These are phyloP conservation scores for Stygiomarasmius scandens DNA, from an alignment of 1,284 basidiomycete species.

Conservation along the genomic window DNA sequence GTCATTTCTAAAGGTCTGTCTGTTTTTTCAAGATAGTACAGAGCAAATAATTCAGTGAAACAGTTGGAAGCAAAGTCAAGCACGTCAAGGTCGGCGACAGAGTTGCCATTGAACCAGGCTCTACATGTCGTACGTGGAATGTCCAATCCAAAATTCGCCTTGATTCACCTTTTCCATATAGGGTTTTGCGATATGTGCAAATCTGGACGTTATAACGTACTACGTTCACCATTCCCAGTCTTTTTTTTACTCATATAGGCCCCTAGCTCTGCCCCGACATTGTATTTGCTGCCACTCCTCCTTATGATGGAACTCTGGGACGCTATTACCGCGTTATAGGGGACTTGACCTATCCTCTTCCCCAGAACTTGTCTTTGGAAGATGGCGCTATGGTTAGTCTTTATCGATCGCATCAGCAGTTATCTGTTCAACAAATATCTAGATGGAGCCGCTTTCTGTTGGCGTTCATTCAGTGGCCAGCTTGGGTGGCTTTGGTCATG, in stretches of 20 bases:
- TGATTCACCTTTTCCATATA: slow-evolving; percentile 19
- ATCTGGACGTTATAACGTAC: slow-evolving; percentile 79
- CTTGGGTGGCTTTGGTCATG: slow-evolving; percentile 73
- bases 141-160: neutral
- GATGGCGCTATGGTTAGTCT: slow-evolving; percentile 78
- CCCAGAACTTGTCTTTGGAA: slow-evolving; percentile 74
- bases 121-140: slow-evolving; percentile 62
- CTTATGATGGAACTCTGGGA: slow-evolving; percentile 84
- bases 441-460: slow-evolving; percentile 95
- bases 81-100: slow-evolving; percentile 81
- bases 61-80: slow-evolving; percentile 74
- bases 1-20: slow-evolving; percentile 52
- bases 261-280: slow-evolving; percentile 75
- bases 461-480: slow-evolving; percentile 87
- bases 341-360: slow-evolving; percentile 76
- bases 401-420: neutral
- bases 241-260: slow-evolving; percentile 10
- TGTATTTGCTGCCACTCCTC: slow-evolving; percentile 87
- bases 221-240: slow-evolving; percentile 18
- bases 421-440: slow-evolving; percentile 8
- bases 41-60: neutral
- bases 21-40: neutral
- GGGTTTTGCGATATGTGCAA: slow-evolving; percentile 71
- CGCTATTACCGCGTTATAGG: slow-evolving; percentile 81
- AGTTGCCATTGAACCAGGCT: slow-evolving; percentile 86